Evolutionary conservation across 441 rosid genomes (phyloP), one percentile per base, ranked within the genome.

Genomic region (Rhodomyrtus psidioides): DNA sequence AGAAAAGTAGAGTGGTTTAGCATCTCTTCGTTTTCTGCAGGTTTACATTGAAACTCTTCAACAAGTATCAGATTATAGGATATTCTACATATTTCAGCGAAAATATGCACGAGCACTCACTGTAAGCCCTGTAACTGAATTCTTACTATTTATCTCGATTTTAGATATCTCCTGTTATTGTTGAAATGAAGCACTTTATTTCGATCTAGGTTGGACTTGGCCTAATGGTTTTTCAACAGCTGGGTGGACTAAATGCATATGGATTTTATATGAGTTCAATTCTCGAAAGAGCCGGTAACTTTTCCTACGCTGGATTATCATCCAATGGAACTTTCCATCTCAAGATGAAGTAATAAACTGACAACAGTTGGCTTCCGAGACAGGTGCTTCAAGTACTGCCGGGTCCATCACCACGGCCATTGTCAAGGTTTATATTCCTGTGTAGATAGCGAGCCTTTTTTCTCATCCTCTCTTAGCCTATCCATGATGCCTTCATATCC

Each of bases 101-200:
- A 90, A 86, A 91, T 94, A 94, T 83, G 90, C 91, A 34, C 87
- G 89, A 75, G 84, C 93, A 12, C 83, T 94, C 57, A 88, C 60
- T n/a, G 95, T 94, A 65, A 92, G 91, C 26, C 14, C 85, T 42
- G 3, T 7, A 57, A 16, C 16, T 60, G 42, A 30, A 14, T 81
- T 27, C 9, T 65, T 65, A 30, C 46, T 17, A 65, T 65, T 65
- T 4, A 30, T 65, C 76, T 65, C 14, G 24, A 30, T 5, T 30
- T 65, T 9, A 2, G 13, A 13, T 4, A 9, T 65, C 14, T 65
- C 76, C 30, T 65, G 44, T 30, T 19, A 17, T 65, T 0, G 7
- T 17, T 30, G 76, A 34, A 34, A 65, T 30, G 14, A 34, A 65
- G 26, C 46, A 17, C 3, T 4, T 65, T 12, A 65, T 1, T 30